phyloP scores from a whole-genome alignment of 768 basidiomycete species.

The Auriscalpium orientale region DNA sequence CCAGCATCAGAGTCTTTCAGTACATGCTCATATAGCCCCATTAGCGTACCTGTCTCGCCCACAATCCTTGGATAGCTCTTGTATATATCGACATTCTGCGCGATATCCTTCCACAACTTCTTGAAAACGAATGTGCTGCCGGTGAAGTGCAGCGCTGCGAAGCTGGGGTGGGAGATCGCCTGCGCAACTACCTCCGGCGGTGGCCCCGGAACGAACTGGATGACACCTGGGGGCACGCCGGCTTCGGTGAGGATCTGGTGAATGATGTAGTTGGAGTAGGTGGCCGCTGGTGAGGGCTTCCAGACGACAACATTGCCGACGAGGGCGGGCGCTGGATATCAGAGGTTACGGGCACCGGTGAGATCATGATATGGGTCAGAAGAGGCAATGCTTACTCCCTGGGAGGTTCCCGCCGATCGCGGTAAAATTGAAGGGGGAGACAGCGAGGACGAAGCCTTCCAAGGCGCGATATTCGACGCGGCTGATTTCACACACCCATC shows the following conservation, averaged over 20 bases:
- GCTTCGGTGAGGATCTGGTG: conserved; percentile 91
- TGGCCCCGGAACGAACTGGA: conserved; percentile 93
- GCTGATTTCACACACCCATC: conserved; percentile 34
- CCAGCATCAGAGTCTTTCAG: background rate
- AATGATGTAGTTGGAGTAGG: conserved; percentile 90
- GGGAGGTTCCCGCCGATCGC: conserved; percentile 96
- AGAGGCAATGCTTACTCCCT: conserved; percentile 36
- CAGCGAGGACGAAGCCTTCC: conserved; percentile 97
- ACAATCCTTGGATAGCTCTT: conserved; percentile 89
- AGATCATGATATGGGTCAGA: background rate
- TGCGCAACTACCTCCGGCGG: conserved; percentile 81
- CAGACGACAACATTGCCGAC: conserved; percentile 94
- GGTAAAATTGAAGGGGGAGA: conserved; percentile 98
- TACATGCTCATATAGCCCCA: background rate
- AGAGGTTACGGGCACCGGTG: background rate
- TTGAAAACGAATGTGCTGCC: conserved; percentile 94
- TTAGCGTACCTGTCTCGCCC: conserved; percentile 70
- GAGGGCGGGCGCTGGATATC: conserved; percentile 66
- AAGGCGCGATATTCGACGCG: conserved; percentile 93
- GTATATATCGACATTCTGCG: conserved; percentile 81
- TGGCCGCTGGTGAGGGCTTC: conserved; percentile 96
- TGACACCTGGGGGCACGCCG: conserved; percentile 88
- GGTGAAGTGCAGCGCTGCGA: conserved; percentile 93
- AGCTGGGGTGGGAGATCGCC: conserved; percentile 68
- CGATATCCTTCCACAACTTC: conserved; percentile 95